A percentile compares a stretch with the other conserved stretches of the same genome.
Evolutionary conservation across 139 green algal genomes (phyloP).

Genomic region (Picochlorum sp.): DNA sequence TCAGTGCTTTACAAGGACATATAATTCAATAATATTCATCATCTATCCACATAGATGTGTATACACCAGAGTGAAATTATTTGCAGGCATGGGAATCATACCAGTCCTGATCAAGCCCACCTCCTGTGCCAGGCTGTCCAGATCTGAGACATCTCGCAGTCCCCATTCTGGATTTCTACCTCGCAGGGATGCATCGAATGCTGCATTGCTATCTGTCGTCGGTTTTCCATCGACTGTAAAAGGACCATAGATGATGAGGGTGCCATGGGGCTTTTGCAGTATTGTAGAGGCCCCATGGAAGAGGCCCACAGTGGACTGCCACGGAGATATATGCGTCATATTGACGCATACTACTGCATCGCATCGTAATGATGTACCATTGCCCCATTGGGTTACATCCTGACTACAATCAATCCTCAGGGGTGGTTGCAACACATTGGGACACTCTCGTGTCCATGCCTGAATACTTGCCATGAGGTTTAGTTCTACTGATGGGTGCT

Average conservation of each 20-base stretch:
- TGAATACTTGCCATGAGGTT: conserved; percentile 5
- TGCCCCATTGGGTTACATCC: conserved; percentile 1
- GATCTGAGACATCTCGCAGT: conserved; percentile 43
- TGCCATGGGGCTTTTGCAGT: conserved; percentile 4
- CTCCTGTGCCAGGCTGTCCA: conserved; percentile 13
- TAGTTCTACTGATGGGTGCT: conserved; percentile 10
- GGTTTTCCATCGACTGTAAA: conserved; percentile 35
- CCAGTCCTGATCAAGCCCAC: conserved; percentile 25
- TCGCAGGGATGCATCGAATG: conserved; percentile 40
- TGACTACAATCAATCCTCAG: neutral
- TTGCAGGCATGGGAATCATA: conserved; percentile 43
- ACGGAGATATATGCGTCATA: conserved; percentile 50
- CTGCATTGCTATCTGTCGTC: conserved; percentile 38
- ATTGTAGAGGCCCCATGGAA: conserved; percentile 26
- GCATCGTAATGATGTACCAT: conserved; percentile 1
- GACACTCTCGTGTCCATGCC: conserved; percentile 9
- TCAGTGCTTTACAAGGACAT: too few species aligned
- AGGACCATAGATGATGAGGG: conserved; percentile 45
- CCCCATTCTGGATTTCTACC: conserved; percentile 38
- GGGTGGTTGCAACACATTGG: conserved; percentile 19
- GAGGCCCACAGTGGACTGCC: conserved; percentile 35
- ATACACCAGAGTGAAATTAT: conserved; percentile 51
- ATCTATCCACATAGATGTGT: neutral
- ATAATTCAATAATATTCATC: too few species aligned
- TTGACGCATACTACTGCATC: conserved; percentile 32